Evolutionary conservation across 2,329 filamentous ascomycete genomes (phyloP).

Genomic region (Neofusicoccum ribis): DNA sequence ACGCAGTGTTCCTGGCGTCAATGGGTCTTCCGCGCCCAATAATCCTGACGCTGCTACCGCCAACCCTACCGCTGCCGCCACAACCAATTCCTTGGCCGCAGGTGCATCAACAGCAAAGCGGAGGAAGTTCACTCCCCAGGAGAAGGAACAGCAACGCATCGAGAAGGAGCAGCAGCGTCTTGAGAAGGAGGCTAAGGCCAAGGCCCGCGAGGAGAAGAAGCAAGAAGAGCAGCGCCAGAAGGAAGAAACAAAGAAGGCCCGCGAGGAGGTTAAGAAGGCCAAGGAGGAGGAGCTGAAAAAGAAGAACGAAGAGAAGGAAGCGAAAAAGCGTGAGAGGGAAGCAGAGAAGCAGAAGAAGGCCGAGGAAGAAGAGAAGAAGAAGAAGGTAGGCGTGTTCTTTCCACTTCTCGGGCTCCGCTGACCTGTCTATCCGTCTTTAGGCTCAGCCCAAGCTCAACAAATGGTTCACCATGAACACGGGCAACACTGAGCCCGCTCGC

Average conservation of each 20-base stretch:
- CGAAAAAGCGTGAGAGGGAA: constrained; percentile 49
- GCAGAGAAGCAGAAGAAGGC: constrained; percentile 31
- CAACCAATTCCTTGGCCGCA: neutral
- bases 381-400: constrained; percentile 37
- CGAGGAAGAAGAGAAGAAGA: constrained; percentile 37
- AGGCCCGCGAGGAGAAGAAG: constrained; percentile 39
- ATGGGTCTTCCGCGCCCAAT: constrained; percentile 23
- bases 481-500: neutral
- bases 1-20: constrained; percentile 3
- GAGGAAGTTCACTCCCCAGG: constrained; percentile 43
- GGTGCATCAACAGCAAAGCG: constrained; percentile 39
- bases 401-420: neutral
- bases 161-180: constrained; percentile 35
- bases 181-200: constrained; percentile 41
- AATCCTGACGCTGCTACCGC: constrained; percentile 22
- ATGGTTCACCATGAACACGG: constrained; percentile 45
- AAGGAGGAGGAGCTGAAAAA: constrained; percentile 22
- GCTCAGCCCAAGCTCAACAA: constrained; percentile 44
- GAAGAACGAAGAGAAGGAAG: constrained; percentile 43
- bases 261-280: constrained; percentile 33
- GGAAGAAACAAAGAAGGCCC: constrained; percentile 29
- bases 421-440: constrained; percentile 24
- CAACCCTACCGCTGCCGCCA: neutral
- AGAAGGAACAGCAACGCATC: constrained; percentile 40
- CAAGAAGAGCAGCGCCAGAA: constrained; percentile 30